Base-by-base conservation (phyloP, 2,329 filamentous ascomycete species). In the Ophiostoma australiae region DNA sequence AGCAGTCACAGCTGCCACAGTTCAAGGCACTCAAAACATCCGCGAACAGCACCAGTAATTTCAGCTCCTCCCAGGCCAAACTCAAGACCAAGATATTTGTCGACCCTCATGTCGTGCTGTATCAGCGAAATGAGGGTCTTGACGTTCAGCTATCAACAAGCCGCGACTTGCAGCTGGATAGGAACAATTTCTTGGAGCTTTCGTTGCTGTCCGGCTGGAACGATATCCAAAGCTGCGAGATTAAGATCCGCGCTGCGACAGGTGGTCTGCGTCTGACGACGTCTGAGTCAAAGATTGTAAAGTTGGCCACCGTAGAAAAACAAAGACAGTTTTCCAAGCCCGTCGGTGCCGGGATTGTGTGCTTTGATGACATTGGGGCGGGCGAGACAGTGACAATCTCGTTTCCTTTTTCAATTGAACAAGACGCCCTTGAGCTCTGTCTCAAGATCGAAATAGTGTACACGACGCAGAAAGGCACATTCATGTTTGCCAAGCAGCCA, bases 371-470 rank as follows among this genome's bases (percentile, higher is more conserved):
- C 0, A 79, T 92, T 65, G 74, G 79, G 0, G 74, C 82, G 0
- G 76, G 83, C 2, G 81, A 82, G 0, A 80, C 77, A 0, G 79
- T 90, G 27, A 87, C 83, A 31, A 82, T 97, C 31, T 83, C 84
- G 7, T 86, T 94, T 67, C 94, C 94, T 0, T 99, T 96, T 76
- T 94, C 91, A 0, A 84, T 94, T 13, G 94, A 97, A 77, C 89
- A 91, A 72, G 89, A 92, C 63, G 84, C 92, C 0, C 84, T 85
- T 3, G 89, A 89, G 48, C 86, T 97, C 1, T 86, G 88, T 0
- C 84, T 94, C 70, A 90, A 89, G 73, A 80, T 94, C n/a, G 94
- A 97, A 74, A 84, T 93, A 11, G 84, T 83, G 0, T 97, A 95
- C 77, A 85, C 85, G 1, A 94, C 91, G 0, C 83, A 87, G 0